Percentiles rank a stretch among this genome's conserved stretches.
These are phyloP conservation scores for Wickerhamiella brachini DNA, from an alignment of 805 yeast species.

Conservation along the genomic window DNA sequence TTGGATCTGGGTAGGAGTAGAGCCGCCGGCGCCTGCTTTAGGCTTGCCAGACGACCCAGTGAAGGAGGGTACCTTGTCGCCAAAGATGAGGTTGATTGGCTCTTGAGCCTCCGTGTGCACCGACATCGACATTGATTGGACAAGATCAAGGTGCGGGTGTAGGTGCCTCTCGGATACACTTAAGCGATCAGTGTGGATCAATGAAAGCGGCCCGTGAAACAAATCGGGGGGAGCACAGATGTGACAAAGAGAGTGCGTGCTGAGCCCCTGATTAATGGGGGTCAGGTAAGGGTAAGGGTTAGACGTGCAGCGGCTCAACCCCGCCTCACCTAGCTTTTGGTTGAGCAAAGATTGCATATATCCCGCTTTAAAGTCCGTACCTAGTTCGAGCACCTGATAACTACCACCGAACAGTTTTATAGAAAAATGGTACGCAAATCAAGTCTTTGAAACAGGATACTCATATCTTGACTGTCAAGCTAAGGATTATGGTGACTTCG, in stretches of 20 bases:
- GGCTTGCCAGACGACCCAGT: neutral
- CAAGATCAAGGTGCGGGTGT: neutral
- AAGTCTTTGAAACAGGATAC: too few species aligned
- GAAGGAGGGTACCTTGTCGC: neutral
- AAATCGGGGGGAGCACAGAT: neutral
- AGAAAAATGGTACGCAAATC: too few species aligned
- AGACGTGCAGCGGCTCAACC: neutral
- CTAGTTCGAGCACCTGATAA: neutral
- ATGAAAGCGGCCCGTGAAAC: neutral
- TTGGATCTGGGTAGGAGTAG: neutral
- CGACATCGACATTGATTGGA: neutral
- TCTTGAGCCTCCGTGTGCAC: neutral
- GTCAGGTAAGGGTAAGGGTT: neutral
- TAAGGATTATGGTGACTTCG: neutral
- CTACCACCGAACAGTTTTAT: too few species aligned
- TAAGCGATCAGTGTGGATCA: neutral
- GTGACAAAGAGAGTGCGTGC: neutral
- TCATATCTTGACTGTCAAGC: too few species aligned
- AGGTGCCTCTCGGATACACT: neutral
- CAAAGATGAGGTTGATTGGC: neutral
- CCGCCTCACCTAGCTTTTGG: neutral
- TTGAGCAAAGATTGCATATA: neutral
- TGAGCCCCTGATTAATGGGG: neutral
- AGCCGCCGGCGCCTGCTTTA: neutral
- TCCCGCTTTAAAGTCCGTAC: neutral